Percentiles rank a stretch among this genome's conserved stretches.
Conservation (phyloP, 768 basidiomycete genomes). For the Ramaria sp. region DNA sequence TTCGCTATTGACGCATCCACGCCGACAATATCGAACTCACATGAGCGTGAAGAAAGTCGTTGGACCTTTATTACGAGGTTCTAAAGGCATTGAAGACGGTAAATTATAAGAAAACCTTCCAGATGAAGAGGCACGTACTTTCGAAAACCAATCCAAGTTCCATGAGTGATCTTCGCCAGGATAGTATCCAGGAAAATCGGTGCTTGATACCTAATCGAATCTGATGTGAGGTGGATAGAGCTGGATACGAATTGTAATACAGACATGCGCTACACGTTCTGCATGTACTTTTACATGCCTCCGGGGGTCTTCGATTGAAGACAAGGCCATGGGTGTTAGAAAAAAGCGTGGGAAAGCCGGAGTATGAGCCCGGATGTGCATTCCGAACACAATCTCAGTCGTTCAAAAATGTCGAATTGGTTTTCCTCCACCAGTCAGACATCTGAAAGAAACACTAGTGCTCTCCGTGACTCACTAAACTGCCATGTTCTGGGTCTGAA, state of each 20-base stretch:
- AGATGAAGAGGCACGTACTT: constrained; percentile 38
- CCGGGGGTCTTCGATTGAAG: constrained; percentile 24
- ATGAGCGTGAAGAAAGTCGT: constrained; percentile 67
- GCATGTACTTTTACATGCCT: constrained; percentile 58
- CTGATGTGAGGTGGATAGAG: background rate
- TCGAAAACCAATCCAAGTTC: constrained; percentile 62
- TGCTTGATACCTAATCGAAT: constrained; percentile 63
- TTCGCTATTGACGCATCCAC: constrained; percentile 96
- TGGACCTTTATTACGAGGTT: constrained; percentile 65
- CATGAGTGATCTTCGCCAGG: constrained; percentile 80
- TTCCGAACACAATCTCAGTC: no score
- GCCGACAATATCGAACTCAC: constrained; percentile 93
- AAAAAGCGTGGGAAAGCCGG: no score
- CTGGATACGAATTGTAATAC: background rate
- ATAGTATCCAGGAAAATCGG: constrained; percentile 85
- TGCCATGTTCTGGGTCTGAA: background rate
- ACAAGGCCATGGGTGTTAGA: background rate
- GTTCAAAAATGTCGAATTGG: no score
- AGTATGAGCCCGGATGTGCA: no score
- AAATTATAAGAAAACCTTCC: background rate
- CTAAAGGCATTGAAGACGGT: constrained; percentile 34
- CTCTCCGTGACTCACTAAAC: no score
- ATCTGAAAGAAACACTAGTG: no score
- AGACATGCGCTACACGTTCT: constrained; percentile 47
- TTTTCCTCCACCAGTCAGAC: no score